Evolutionary conservation across 2,329 filamentous ascomycete species (phyloP), one percentile per base, ranked within the genome.

Genomic region (Verticillium albo-atrum): DNA sequence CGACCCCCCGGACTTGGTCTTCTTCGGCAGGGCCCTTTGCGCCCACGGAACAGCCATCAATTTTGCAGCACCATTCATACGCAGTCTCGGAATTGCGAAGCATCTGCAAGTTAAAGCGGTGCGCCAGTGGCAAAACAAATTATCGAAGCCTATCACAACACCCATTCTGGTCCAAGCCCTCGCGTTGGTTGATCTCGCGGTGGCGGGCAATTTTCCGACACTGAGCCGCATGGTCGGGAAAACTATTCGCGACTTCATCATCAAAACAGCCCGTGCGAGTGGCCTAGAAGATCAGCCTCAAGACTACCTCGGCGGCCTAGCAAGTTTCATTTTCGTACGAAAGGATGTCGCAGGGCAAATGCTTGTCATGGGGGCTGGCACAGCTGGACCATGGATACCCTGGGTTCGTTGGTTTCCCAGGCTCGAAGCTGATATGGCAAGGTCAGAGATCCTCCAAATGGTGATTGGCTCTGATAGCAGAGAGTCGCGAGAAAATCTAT

Each of bases 21-120:
- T 68, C 32, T 67, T 68, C 27, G 66, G 66, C 3, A 67, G 66
- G 28, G 65, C 58, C 4, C 52, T 27, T 0, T 56, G 57, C 6
- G 54, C 52, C 1, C 61, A 57, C 2, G 61, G 61, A 3, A 55
- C 58, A 1, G 60, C 61, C 5, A 37, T 63, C 0, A 20, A 27
- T 4, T 63, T 63, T 17, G 54, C 34, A 3, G 61, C 60, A 1
- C 57, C 56, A 3, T 57, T 62, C 3, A 7, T 63, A 10, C 54
- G 26, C 9, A 54, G 5, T 6, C 26, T 63, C 23, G 61, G 60
- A 1, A 32, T 62, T 3, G 30, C 51, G 2, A 58, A 30, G 2
- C 26, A 20, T 15, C 50, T 54, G 10, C 60, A 60, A 2, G 7
- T 27, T 3, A 26, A 37, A 1, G 60, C 58, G 1, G n/a, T 63